Conservation (phyloP, 2,329 filamentous ascomycete genomes). For the Mycosphaerella sp. region DNA sequence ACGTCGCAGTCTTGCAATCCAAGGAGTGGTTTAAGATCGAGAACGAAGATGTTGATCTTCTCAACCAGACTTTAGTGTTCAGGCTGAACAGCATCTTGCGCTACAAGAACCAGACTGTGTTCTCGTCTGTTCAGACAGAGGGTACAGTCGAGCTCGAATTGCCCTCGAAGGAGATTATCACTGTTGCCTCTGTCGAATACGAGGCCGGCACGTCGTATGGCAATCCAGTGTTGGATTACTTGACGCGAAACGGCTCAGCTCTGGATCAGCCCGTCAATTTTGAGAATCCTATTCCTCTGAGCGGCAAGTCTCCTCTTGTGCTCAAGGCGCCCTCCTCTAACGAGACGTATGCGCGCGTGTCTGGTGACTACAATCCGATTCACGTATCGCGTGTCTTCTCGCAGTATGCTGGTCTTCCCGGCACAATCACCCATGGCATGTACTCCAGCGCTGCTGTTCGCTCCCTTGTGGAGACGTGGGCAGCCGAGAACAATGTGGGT, state of each 20-base stretch:
- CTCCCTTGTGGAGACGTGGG: constrained; percentile 96
- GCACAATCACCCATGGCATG: constrained; percentile 99
- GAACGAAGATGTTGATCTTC: constrained; percentile 76
- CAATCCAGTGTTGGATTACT: constrained; percentile 94
- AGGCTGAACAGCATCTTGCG: constrained; percentile 84
- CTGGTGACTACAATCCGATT: constrained; percentile 97
- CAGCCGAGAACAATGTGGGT: constrained; percentile 96
- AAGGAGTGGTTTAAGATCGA: constrained; percentile 96
- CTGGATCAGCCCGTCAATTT: constrained; percentile 97
- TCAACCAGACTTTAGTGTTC: constrained; percentile 93
- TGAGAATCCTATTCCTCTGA: constrained; percentile 93
- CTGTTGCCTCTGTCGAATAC: constrained; percentile 96
- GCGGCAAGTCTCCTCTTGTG: constrained; percentile 80
- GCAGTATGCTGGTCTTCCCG: constrained; percentile 88
- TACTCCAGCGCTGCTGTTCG: constrained; percentile 96
- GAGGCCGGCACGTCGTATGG: constrained; percentile 85
- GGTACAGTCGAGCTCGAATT: constrained; percentile 91
- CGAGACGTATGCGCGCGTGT: constrained; percentile 95
- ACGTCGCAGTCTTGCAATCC: constrained; percentile 86
- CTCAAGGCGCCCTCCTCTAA: constrained; percentile 92
- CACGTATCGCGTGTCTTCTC: constrained; percentile 97
- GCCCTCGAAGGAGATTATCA: constrained; percentile 93
- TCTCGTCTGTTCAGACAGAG: constrained; percentile 83
- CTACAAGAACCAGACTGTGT: constrained; percentile 92
- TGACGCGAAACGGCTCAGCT: constrained; percentile 81